phyloP scores from a whole-genome alignment of 306 rosid genomes.

The Vicia sativa region DNA sequence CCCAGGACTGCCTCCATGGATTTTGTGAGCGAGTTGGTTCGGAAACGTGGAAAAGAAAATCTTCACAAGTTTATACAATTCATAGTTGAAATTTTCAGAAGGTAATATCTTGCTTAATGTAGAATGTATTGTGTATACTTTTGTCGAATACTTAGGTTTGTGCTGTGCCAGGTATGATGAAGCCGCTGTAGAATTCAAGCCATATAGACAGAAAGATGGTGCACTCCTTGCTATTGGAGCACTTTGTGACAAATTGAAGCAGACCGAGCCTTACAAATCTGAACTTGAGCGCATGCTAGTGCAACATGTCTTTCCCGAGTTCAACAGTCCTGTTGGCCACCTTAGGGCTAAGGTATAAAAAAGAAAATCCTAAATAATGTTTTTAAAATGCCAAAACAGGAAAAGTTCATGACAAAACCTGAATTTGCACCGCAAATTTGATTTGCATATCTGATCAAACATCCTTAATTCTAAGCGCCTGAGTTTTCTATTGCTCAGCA shows the following conservation, averaged over 20 bases:
- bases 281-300: slow-evolving; percentile 95
- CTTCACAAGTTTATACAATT: slow-evolving; percentile 87
- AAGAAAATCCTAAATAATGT: neutral
- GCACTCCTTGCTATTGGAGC: slow-evolving; percentile 99
- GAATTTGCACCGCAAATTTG: neutral
- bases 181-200: slow-evolving; percentile 71
- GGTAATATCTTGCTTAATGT: slow-evolving; percentile 48
- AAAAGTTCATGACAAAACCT: neutral
- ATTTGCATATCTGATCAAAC: slow-evolving; percentile 1
- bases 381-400: neutral
- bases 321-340: slow-evolving; percentile 90
- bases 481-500: slow-evolving; percentile 2
- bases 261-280: slow-evolving; percentile 92
- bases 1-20: slow-evolving; percentile 99
- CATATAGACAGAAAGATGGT: slow-evolving; percentile 93
- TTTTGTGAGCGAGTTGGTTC: slow-evolving; percentile 92
- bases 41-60: slow-evolving; percentile 95
- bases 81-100: slow-evolving; percentile 77
- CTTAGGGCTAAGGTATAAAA: slow-evolving; percentile 77
- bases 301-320: slow-evolving; percentile 97
- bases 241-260: slow-evolving; percentile 93
- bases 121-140: slow-evolving; percentile 14
- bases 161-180: slow-evolving; percentile 72
- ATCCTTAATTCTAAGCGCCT: neutral
- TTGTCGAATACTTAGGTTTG: slow-evolving; percentile 23